phyloP scores from a whole-genome alignment of 2,329 filamentous ascomycete species.

The Celoporthe dispersa region DNA sequence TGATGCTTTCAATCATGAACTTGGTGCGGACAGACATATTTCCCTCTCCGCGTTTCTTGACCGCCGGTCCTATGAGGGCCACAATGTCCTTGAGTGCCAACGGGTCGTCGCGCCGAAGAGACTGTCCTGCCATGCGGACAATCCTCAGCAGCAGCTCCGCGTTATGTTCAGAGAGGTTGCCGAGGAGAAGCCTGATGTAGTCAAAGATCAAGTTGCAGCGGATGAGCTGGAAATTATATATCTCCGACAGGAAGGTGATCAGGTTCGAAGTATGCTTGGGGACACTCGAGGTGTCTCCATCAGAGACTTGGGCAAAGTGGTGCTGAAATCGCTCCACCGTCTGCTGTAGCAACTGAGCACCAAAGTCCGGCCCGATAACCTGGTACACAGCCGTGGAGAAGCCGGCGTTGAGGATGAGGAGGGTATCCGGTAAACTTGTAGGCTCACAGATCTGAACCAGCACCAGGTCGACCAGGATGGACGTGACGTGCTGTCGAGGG shows the following conservation, averaged over 20 bases:
- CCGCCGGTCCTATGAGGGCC: constrained; percentile 72
- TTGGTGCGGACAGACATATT: constrained; percentile 85
- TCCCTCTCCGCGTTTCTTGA: constrained; percentile 68
- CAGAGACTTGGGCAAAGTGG: constrained; percentile 55
- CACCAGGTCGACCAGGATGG: constrained; percentile 76
- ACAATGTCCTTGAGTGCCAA: constrained; percentile 89
- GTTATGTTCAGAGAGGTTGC: constrained; percentile 78
- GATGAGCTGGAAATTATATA: constrained; percentile 92
- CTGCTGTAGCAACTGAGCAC: constrained; percentile 80
- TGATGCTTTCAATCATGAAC: constrained; percentile 97
- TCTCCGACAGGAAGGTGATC: constrained; percentile 78
- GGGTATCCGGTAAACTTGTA: constrained; percentile 81
- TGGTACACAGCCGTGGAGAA: constrained; percentile 90
- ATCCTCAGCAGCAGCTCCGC: constrained; percentile 87
- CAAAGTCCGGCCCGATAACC: constrained; percentile 85
- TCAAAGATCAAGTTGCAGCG: constrained; percentile 86
- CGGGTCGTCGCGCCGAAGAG: constrained; percentile 87
- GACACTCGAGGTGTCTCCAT: constrained; percentile 37
- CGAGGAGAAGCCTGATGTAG: constrained; percentile 79
- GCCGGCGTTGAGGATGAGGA: constrained; percentile 86
- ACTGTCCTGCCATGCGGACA: constrained; percentile 79
- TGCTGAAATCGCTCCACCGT: constrained; percentile 76
- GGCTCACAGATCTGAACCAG: constrained; percentile 80
- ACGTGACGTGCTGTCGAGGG: constrained; percentile 86
- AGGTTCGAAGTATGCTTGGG: constrained; percentile 74